Conservation (phyloP, 768 basidiomycete species). For the Tylopilus cervinicoccineus region DNA sequence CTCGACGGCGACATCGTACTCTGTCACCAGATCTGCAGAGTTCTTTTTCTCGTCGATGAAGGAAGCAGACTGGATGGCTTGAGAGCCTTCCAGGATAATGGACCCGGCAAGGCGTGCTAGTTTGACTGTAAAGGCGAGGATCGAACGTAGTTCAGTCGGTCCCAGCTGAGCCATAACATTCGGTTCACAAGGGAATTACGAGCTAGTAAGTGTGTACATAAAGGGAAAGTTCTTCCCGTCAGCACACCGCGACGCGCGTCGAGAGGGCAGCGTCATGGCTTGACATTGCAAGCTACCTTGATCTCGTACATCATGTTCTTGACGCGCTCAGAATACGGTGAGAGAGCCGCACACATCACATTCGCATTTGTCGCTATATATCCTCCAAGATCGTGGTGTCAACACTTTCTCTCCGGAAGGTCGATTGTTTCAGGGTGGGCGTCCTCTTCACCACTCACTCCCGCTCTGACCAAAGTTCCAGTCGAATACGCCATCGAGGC, state of each 20-base stretch:
- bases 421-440: conserved; percentile 92
- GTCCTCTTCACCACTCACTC: neutral
- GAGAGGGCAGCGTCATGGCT: conserved; percentile 29
- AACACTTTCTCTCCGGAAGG: conserved; percentile 99
- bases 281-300: neutral
- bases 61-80: conserved; percentile 58
- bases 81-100: conserved; percentile 71
- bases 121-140: conserved; percentile 61
- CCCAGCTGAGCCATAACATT: conserved; percentile 22
- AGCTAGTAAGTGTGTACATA: neutral
- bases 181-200: too few species aligned
- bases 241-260: conserved; percentile 30
- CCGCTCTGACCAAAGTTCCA: conserved; percentile 31
- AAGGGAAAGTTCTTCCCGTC: conserved; percentile 32
- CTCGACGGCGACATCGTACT: conserved; percentile 90
- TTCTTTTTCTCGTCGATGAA: conserved; percentile 83
- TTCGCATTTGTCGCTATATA: neutral
- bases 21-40: conserved; percentile 90
- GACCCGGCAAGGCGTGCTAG: conserved; percentile 71
- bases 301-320: conserved; percentile 64
- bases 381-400: conserved; percentile 79
- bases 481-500: conserved; percentile 99
- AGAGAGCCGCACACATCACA: neutral
- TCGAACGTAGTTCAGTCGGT: conserved; percentile 46
- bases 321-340: conserved; percentile 94